phyloP scores from a whole-genome alignment of 169 alveolate species.

The Cryptosporidium meleagridis region DNA sequence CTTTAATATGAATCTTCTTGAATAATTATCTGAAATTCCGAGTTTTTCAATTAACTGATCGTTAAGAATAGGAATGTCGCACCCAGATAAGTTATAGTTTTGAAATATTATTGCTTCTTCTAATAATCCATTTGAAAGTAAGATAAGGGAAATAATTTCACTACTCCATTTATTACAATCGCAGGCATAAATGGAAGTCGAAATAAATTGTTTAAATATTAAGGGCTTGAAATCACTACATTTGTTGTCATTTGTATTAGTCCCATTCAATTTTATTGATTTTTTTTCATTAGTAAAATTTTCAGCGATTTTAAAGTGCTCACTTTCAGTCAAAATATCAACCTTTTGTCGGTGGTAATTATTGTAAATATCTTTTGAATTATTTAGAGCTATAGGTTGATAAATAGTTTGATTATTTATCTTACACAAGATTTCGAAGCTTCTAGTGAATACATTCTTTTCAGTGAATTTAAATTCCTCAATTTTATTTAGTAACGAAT shows the following conservation, averaged over 20 bases:
- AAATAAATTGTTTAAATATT: neutral
- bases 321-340: neutral
- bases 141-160: constrained; percentile 1
- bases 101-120: constrained; percentile 65
- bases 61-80: constrained; percentile 74
- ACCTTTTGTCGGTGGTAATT: neutral
- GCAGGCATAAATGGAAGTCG: constrained; percentile 13
- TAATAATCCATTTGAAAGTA: constrained; percentile 14
- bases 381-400: neutral
- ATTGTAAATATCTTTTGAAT: neutral
- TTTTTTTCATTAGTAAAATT: neutral
- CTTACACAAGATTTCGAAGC: neutral
- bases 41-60: constrained; percentile 74
- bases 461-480: neutral
- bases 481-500: neutral
- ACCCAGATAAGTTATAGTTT: constrained; percentile 73
- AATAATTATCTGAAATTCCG: constrained; percentile 75
- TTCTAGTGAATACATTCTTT: neutral
- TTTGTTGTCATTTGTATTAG: neutral
- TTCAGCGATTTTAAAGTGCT: neutral
- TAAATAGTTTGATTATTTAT: neutral
- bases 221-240: neutral
- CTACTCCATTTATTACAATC: constrained; percentile 44
- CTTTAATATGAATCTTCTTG: constrained; percentile 75
- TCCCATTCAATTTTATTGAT: neutral